Percentiles rank a stretch among this genome's conserved stretches.
Evolutionary conservation across 2,329 filamentous ascomycete species (phyloP).

Genomic region (Phoma sp.): DNA sequence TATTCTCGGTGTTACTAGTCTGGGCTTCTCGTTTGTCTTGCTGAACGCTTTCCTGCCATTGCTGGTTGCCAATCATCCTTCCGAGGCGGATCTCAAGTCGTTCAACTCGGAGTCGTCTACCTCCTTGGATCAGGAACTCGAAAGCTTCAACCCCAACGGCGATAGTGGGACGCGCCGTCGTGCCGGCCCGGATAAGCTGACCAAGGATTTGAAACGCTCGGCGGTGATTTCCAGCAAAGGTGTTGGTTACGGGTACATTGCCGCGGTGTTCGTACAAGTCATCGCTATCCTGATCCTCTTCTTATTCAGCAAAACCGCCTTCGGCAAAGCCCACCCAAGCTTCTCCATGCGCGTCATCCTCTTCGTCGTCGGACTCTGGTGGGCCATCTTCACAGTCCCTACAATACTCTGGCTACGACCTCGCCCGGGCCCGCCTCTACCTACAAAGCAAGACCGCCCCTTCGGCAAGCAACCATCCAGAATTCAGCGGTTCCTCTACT

Average conservation of each 20-base stretch:
- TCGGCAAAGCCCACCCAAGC: constrained; percentile 71
- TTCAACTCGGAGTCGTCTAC: constrained; percentile 20
- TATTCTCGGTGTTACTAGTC: constrained; percentile 85
- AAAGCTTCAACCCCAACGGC: constrained; percentile 38
- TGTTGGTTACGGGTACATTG: constrained; percentile 87
- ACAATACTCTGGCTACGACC: constrained; percentile 83
- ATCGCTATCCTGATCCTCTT: constrained; percentile 77
- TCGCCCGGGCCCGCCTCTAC: constrained; percentile 81
- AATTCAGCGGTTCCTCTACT: constrained; percentile 59
- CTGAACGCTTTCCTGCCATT: constrained; percentile 91
- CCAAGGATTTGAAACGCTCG: constrained; percentile 75
- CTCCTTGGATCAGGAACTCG: constrained; percentile 12
- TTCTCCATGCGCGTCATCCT: constrained; percentile 83
- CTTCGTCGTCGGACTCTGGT: constrained; percentile 84
- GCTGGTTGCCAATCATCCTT: constrained; percentile 80
- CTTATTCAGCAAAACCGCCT: constrained; percentile 47
- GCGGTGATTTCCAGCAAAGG: constrained; percentile 87
- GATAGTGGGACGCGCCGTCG: constrained; percentile 20
- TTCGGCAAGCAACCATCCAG: constrained; percentile 17
- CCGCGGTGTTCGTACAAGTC: constrained; percentile 80
- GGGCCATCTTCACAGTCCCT: constrained; percentile 85
- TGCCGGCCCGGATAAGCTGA: constrained; percentile 47
- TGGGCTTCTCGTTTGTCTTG: constrained; percentile 94
- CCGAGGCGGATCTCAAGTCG: constrained; percentile 19
- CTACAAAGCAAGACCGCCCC: constrained; percentile 28